Evolutionary conservation across 345 rosid genomes (phyloP).

Genomic region (Populus simonii): DNA sequence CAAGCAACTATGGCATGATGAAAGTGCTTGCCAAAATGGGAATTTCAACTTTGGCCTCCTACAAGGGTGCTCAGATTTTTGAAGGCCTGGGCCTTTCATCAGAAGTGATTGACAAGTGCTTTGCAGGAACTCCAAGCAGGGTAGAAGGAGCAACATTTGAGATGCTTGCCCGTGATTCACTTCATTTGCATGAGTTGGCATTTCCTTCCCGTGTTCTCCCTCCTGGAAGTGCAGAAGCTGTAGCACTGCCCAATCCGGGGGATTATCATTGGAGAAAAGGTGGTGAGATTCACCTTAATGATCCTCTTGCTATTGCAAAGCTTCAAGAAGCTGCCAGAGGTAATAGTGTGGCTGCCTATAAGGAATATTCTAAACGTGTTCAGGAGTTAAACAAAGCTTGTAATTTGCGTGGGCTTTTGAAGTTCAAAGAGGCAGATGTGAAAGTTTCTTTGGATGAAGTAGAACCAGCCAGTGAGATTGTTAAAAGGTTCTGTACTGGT

Average conservation of each 20-base stretch:
- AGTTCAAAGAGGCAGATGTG: slow-evolving; percentile 62
- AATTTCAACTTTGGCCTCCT: slow-evolving; percentile 93
- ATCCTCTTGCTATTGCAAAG: slow-evolving; percentile 94
- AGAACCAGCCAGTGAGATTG: slow-evolving; percentile 96
- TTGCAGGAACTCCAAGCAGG: slow-evolving; percentile 98
- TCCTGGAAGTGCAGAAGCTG: slow-evolving; percentile 96
- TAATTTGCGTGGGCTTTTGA: slow-evolving; percentile 91
- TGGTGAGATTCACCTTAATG: slow-evolving; percentile 96
- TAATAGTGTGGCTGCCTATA: slow-evolving; percentile 92
- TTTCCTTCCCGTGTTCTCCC: slow-evolving; percentile 69
- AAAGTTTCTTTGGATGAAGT: slow-evolving; percentile 80
- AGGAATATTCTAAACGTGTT: slow-evolving; percentile 85
- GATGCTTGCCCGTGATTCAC: slow-evolving; percentile 88
- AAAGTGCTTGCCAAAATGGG: slow-evolving; percentile 99
- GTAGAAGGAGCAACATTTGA: slow-evolving; percentile 99
- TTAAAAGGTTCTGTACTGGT: slow-evolving; percentile 95
- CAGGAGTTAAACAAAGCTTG: slow-evolving; percentile 87
- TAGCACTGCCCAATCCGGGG: slow-evolving; percentile 90
- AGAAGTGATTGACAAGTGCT: slow-evolving; percentile 93
- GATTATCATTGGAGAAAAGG: slow-evolving; percentile 98
- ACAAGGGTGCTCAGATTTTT: slow-evolving; percentile 99
- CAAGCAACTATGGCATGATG: slow-evolving; percentile 99
- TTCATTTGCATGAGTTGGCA: slow-evolving; percentile 82
- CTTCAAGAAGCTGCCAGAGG: slow-evolving; percentile 91
- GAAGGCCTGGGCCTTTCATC: slow-evolving; percentile 98